Percentiles rank a stretch among this genome's conserved stretches.
phyloP scores from a whole-genome alignment of 176 grass and related monocot species.

The Puya raimondii region DNA sequence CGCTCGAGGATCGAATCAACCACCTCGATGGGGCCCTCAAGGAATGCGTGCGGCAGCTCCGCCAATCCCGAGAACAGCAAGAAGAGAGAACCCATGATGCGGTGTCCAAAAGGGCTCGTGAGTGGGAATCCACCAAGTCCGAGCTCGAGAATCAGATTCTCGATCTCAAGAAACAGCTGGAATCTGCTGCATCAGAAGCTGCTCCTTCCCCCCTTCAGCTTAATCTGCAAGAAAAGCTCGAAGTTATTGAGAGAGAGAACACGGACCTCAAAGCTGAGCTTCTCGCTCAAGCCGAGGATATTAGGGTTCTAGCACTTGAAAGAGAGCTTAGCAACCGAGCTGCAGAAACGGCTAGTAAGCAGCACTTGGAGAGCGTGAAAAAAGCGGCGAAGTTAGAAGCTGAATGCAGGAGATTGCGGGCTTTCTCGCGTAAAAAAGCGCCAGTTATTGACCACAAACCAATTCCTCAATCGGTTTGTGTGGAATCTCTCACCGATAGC shows the following conservation, averaged over 20 bases:
- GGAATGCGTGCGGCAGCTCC: constrained; percentile 92
- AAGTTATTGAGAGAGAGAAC: constrained; percentile 48
- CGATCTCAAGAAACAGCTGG: constrained; percentile 43
- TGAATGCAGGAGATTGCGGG: constrained; percentile 60
- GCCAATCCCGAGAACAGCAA: constrained; percentile 67
- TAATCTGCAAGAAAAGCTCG: constrained; percentile 47
- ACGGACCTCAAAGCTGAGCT: constrained; percentile 51
- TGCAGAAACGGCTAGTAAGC: constrained; percentile 94
- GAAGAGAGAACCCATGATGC: constrained; percentile 57
- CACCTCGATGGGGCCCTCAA: constrained; percentile 84
- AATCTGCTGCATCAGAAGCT: constrained; percentile 35
- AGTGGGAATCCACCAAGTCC: constrained; percentile 40
- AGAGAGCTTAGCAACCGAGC: constrained; percentile 79
- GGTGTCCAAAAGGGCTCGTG: constrained; percentile 38
- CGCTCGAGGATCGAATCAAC: constrained; percentile 60
- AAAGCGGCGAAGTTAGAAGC: constrained; percentile 69
- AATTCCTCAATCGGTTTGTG: constrained; percentile 27
- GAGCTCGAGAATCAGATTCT: constrained; percentile 42
- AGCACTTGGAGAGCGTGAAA: constrained; percentile 80
- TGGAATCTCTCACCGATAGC: constrained; percentile 70
- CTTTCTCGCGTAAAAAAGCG: constrained; percentile 33
- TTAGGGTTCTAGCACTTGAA: constrained; percentile 57
- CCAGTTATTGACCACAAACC: constrained; percentile 33
- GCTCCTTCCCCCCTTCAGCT: constrained; percentile 18
- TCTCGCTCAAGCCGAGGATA: constrained; percentile 31